Base-by-base conservation (phyloP, 805 yeast species). In the Clavispora fructus region DNA sequence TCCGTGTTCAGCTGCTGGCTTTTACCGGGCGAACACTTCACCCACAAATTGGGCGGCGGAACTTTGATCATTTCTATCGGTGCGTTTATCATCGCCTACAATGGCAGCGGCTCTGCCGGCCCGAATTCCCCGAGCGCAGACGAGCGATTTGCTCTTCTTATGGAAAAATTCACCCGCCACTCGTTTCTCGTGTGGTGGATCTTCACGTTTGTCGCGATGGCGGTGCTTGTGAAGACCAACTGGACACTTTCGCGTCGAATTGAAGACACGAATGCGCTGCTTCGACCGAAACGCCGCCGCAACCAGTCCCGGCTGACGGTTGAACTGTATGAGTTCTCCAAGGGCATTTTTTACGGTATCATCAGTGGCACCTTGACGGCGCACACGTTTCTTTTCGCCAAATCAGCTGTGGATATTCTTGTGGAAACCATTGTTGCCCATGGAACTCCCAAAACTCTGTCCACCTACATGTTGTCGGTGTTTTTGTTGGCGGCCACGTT, bases 331-430 rank as follows among this genome's bases (percentile, higher is more conserved):
- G 61, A 62, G 28, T 67, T 73, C 44, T 48, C 69, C 10, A 77
- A 75, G 52, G 96, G 96, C 1, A 59, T 80, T 6, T 60, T 78
- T 11, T 85, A 73, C 61, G 96, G 96, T 1, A 57, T 80, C 16
- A 68, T 81, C 5, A 79, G 89, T 40, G 96, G 96, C 2, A 78
- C 83, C 0, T 68, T 89, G 40, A 85, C 95, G 0, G 96, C 96
- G 0, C 95, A 87, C 60, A 86, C 96, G 2, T 74, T 90, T 42
- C 71, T 90, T 47, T 74, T 88, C 64, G 96, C 96, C n/a, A 89
- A 89, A 63, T 80, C 90, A 0, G 77, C 87, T 0, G 85, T 89
- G 17, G 95, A 87, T 56, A 78, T 87, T 11, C 57, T 85, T 2
- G 62, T 85, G 2, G 67, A 71, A 66, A 48, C 77, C 73, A 29